Percentiles rank a stretch among this genome's conserved stretches.
phyloP scores from a whole-genome alignment of 768 basidiomycete species.

The Auricularia auricula-judae region DNA sequence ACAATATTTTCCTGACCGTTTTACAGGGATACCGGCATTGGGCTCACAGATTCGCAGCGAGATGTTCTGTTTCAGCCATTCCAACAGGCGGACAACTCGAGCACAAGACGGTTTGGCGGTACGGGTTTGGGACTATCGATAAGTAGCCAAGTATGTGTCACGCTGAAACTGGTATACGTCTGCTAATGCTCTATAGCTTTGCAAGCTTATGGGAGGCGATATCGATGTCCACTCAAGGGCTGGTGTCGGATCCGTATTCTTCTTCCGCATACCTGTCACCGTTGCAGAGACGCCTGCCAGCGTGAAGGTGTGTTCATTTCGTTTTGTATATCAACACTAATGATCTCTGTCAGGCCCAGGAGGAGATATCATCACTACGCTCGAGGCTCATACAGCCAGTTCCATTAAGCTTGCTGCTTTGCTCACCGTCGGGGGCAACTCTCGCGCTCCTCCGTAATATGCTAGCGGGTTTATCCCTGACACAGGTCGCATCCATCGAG shows the following conservation, averaged over 20 bases:
- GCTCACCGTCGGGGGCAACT: conserved; percentile 49
- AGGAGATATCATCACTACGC: conserved; percentile 37
- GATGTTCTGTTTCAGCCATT: conserved; percentile 68
- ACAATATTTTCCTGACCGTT: neutral
- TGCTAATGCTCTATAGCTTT: conserved; percentile 34
- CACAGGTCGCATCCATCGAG: conserved; percentile 30
- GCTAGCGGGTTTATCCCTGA: conserved; percentile 43
- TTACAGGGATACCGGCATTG: conserved; percentile 60
- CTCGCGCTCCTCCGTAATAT: conserved; percentile 44
- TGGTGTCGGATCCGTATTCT: conserved; percentile 55
- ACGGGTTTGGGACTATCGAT: conserved; percentile 71
- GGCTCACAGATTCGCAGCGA: conserved; percentile 28
- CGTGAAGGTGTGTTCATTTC: neutral
- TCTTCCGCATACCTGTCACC: conserved; percentile 60
- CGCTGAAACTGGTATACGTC: too few relatives aligned
- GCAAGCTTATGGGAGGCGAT: conserved; percentile 65
- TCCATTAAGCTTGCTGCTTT: conserved; percentile 41
- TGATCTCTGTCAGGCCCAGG: conserved; percentile 25
- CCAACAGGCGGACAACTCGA: conserved; percentile 70
- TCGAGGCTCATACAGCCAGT: conserved; percentile 35
- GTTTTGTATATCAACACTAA: neutral
- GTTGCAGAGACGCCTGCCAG: neutral
- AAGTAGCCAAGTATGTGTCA: conserved; percentile 23
- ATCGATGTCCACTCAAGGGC: conserved; percentile 61
- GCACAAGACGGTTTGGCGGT: conserved; percentile 64